Conservation (phyloP, 768 basidiomycete species). For the Holtermannia corniformis region DNA sequence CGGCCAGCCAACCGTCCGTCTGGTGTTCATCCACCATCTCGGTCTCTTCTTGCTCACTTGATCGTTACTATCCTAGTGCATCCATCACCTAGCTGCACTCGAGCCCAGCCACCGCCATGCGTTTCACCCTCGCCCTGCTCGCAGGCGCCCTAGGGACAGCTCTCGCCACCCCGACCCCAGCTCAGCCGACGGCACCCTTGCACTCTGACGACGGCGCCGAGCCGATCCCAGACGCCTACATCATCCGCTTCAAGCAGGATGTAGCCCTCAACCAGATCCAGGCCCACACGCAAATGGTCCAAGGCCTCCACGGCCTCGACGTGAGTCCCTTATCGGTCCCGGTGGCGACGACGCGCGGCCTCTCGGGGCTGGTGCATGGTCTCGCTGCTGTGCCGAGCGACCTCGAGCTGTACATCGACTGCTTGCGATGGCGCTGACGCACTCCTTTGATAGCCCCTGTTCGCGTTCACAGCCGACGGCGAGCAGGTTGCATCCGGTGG, state of each 20-base stretch:
- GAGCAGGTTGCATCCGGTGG: conserved; percentile 31
- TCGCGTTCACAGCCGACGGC: conserved; percentile 14
- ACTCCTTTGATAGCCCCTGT: conserved; percentile 23
- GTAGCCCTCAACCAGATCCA: conserved; percentile 51
- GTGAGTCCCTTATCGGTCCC: conserved; percentile 23
- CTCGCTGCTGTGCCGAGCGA: no score
- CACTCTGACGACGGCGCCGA: conserved; percentile 30
- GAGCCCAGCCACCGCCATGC: no score
- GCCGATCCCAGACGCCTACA: conserved; percentile 64
- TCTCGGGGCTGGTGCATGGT: neutral
- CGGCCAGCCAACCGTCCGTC: no score
- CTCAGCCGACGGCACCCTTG: conserved; percentile 13
- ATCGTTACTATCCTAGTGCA: no score
- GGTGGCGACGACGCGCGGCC: neutral
- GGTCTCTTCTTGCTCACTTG: neutral
- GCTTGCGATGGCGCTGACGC: neutral
- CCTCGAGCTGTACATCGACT: no score
- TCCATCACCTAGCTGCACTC: no score
- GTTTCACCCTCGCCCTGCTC: conserved; percentile 9
- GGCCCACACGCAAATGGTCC: conserved; percentile 65
- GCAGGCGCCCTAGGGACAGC: conserved; percentile 18
- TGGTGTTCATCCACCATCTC: neutral
- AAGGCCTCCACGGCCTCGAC: conserved; percentile 52
- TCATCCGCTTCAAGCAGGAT: conserved; percentile 75
- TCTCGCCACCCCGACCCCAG: conserved; percentile 25